phyloP scores from a whole-genome alignment of 164 flowering plant genomes.

The Vitis vinifera region DNA sequence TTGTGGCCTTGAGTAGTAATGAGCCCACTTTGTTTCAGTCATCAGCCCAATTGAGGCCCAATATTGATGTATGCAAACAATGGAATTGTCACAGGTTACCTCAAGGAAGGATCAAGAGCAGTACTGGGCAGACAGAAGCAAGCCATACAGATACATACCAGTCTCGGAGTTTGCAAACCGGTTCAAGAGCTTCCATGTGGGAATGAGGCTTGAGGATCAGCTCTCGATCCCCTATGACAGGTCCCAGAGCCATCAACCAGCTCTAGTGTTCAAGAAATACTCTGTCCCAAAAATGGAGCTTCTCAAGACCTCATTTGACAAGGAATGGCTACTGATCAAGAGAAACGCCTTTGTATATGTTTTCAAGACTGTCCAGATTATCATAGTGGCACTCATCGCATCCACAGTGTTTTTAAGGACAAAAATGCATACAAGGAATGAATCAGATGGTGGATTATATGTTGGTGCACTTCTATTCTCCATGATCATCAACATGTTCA shows the following conservation, averaged over 20 bases:
- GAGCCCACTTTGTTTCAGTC: not conserved
- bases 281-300: conserved; percentile 65
- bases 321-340: conserved; percentile 78
- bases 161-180: conserved; percentile 65
- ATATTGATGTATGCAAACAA: not conserved
- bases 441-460: conserved; percentile 59
- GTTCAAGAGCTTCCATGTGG: conserved; percentile 84
- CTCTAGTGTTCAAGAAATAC: conserved; percentile 63
- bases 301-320: conserved; percentile 70
- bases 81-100: conserved; percentile 56
- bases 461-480: conserved; percentile 73
- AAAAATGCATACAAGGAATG: conserved; percentile 47
- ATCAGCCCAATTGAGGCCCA: not conserved
- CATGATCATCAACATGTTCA: conserved; percentile 79
- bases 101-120: conserved; percentile 93
- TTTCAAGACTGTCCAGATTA: conserved; percentile 79
- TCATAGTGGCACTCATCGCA: conserved; percentile 56
- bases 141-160: conserved; percentile 66
- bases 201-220: conserved; percentile 59
- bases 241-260: conserved; percentile 62
- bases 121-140: conserved; percentile 75
- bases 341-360: conserved; percentile 80
- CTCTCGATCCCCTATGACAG: conserved; percentile 69
- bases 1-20: conserved; percentile 1
- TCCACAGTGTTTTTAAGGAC: conserved; percentile 75